Base-by-base conservation (phyloP, 106 monocot species). In the Acorus gramineus region DNA sequence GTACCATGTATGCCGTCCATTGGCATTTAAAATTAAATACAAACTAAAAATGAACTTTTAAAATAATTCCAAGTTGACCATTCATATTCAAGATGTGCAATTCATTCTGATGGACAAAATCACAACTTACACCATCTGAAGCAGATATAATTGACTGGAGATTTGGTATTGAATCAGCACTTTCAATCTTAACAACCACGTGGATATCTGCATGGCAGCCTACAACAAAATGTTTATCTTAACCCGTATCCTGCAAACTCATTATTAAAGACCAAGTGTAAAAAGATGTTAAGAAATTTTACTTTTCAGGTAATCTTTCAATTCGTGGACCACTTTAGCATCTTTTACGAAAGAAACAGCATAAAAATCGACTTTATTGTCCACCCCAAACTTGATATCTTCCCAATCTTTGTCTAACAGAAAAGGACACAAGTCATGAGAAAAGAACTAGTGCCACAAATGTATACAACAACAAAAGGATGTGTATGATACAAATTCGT, bases 311-410 rank as follows among this genome's bases (percentile, higher is more conserved):
- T 77, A 88, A 68, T 77, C 81, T 79, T 96, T 96, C 65, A 96
- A 53, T 77, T 96, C 91, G 69, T 87, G 83, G 14, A 96, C 70
- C 47, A 96, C 91, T 81, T 88, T 74, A 12, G 91, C 90, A 81
- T 96, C 96, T 78, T 96, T 96, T 65, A 96, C 90, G 75, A 96
- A 96, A 60, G 96, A 96, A 73, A 96, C 91, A 3, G 96, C 96
- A 81, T 91, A 96, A 62, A 91, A 96, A 65, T 96, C 96, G 56
- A 96, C 86, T 76, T 88, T 78, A 59, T 91, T 96, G 56, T 91
- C 96, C 59, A 96, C 96, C 3, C 96, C 96, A 72, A 96, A 96
- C 68, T 91, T 91, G 62, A 96, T 96, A 69, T 96, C 96, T 71
- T 96, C 96, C 96, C 96, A 96, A 58, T 96, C 96, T 60, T 91